Evolutionary conservation across 2,329 filamentous ascomycete genomes (phyloP).

Genomic region (Bipolaris cookei): DNA sequence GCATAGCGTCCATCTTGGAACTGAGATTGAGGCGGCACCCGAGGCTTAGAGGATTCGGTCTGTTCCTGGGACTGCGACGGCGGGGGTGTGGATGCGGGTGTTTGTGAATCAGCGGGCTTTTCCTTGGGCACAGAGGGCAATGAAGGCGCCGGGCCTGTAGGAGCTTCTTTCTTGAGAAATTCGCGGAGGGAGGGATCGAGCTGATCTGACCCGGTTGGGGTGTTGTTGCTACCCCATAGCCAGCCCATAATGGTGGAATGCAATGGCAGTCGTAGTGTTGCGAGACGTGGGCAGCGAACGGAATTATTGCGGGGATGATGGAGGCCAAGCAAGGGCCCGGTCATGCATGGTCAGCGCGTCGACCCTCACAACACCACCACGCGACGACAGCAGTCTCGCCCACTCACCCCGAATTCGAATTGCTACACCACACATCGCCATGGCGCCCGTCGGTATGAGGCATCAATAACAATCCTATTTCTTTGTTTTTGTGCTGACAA

Average conservation of each 20-base stretch:
- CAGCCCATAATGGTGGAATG: constrained; percentile 65
- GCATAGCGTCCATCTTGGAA: constrained; percentile 77
- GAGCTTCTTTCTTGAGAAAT: constrained; percentile 83
- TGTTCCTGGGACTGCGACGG: constrained; percentile 13
- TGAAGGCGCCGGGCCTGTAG: constrained; percentile 65
- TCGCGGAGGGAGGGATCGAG: constrained; percentile 84
- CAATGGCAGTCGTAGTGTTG: constrained; percentile 1
- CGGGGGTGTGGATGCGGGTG: constrained; percentile 6
- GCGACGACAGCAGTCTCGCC: constrained; percentile 16
- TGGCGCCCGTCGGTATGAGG: constrained; percentile 44
- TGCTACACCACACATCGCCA: constrained; percentile 29
- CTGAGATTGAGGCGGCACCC: constrained; percentile 61
- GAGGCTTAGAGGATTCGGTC: constrained; percentile 37
- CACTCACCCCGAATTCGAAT: constrained; percentile 10
- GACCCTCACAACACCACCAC: constrained; percentile 33
- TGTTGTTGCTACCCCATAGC: constrained; percentile 60
- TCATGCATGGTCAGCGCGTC: constrained; percentile 23
- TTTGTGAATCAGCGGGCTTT: constrained; percentile 30
- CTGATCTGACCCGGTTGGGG: constrained; percentile 64
- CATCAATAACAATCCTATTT: too few species aligned
- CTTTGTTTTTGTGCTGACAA: constrained; percentile 8
- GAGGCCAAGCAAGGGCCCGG: constrained; percentile 9
- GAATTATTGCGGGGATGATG: constrained; percentile 23
- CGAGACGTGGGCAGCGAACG: constrained; percentile 5
- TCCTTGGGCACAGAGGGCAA: constrained; percentile 39